A percentile compares a stretch with the other conserved stretches of the same genome.
phyloP scores from a whole-genome alignment of 1,284 basidiomycete genomes.

The Mycocalia duriaeana region DNA sequence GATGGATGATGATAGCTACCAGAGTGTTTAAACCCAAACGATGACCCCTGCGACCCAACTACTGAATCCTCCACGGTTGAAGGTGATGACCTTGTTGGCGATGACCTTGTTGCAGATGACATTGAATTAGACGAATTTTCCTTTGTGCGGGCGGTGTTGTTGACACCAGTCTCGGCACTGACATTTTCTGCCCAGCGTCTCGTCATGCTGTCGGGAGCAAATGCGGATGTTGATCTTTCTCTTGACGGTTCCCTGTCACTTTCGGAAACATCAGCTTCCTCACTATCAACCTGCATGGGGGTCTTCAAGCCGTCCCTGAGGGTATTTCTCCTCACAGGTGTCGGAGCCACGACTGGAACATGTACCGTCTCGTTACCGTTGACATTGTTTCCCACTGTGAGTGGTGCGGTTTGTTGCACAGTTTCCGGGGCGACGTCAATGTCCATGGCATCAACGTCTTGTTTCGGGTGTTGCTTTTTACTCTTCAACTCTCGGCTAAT shows the following conservation, averaged over 20 bases:
- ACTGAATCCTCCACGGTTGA: conserved; percentile 19
- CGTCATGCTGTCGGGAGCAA: conserved; percentile 13
- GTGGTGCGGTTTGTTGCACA: too few species aligned
- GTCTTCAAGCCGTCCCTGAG: conserved; percentile 17
- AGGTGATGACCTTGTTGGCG: conserved; percentile 6
- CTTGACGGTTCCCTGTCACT: too few species aligned
- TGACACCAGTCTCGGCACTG: conserved; percentile 12
- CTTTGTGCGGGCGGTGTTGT: not conserved
- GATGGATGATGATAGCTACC: conserved; percentile 19
- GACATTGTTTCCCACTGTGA: too few species aligned
- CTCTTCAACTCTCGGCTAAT: conserved; percentile 59
- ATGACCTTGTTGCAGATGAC: not conserved
- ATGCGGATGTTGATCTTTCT: not conserved
- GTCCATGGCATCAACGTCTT: conserved; percentile 16
- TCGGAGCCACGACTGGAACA: not conserved
- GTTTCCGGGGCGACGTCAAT: not conserved
- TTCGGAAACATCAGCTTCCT: too few species aligned
- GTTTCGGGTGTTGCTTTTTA: conserved; percentile 2
- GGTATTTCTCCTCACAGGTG: too few species aligned
- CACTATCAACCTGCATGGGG: conserved; percentile 25
- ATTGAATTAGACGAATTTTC: not conserved
- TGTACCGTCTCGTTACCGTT: not conserved
- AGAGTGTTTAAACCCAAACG: conserved; percentile 15
- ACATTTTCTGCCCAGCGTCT: conserved; percentile 32
- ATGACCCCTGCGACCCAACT: conserved; percentile 21